Conservation (phyloP, 2,329 filamentous ascomycete genomes). For the Alternaria burnsii region DNA sequence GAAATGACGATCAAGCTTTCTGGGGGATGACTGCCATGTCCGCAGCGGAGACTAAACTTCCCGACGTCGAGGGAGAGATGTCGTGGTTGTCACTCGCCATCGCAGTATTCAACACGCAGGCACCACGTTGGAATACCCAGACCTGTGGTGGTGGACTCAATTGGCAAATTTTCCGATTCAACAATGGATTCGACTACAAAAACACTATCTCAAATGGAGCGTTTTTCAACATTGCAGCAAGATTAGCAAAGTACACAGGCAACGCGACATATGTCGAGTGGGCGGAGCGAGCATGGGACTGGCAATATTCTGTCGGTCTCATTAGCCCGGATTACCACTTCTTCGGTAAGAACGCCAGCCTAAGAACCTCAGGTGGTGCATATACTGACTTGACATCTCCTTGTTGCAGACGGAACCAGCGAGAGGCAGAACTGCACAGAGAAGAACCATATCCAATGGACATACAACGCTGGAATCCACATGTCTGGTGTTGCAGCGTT, state of each 20-base stretch:
- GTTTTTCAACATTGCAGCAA: slow-evolving; percentile 79
- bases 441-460: slow-evolving; percentile 56
- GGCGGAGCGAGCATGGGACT: slow-evolving; percentile 70
- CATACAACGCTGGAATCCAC: slow-evolving; percentile 57
- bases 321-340: slow-evolving; percentile 56
- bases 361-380: neutral
- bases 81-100: slow-evolving; percentile 70
- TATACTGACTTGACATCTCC: neutral
- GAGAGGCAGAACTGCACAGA: slow-evolving; percentile 54
- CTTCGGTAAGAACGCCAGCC: slow-evolving; percentile 34
- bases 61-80: slow-evolving; percentile 56
- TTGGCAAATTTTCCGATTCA: slow-evolving; percentile 80
- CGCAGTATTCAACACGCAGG: slow-evolving; percentile 76
- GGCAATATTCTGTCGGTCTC: slow-evolving; percentile 57
- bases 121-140: slow-evolving; percentile 70
- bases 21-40: slow-evolving; percentile 73
- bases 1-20: slow-evolving; percentile 77
- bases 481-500: slow-evolving; percentile 56
- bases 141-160: slow-evolving; percentile 69
- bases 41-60: slow-evolving; percentile 72
- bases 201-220: slow-evolving; percentile 79
- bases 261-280: slow-evolving; percentile 64
- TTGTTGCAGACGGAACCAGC: slow-evolving; percentile 47
- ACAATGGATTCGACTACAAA: slow-evolving; percentile 81
- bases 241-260: slow-evolving; percentile 71